Base-by-base conservation (phyloP, 2,329 filamentous ascomycete species). In the Dendrostoma leiphaemia region DNA sequence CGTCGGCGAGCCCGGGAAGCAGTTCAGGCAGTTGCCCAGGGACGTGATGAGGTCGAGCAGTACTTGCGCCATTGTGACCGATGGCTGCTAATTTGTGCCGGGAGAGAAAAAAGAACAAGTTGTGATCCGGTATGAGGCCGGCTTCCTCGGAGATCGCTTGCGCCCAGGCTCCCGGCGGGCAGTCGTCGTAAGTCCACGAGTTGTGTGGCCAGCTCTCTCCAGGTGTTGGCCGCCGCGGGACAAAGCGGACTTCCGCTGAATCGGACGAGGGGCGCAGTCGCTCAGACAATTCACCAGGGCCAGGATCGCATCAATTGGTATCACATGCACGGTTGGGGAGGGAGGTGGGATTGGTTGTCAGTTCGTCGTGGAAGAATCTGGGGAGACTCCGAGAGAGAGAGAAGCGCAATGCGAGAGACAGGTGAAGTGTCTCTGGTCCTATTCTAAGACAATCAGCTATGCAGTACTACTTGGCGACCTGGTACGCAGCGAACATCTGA, bases 11-110 rank as follows among this genome's bases (percentile, higher is more conserved):
- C 90, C 90, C 13, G 94, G 93, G 69, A 99, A 97, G 78, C 94
- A 99, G 72, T 88, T 93, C 73, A 97, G 86, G 79, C 93, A 97
- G 74, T 92, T 95, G 60, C 90, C 91, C 59, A 99, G 82, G 57
- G 91, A 95, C 72, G 94, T 96, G 62, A 97, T 77, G 32, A 96
- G 79, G 70, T 97, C 94, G 61, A 93, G 83, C 58, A 97, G 78
- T 68, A 95, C 87, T 71, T 91, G 88, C 67, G 89, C 84, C 90
- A 93, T 93, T 66, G 60, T 65, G 60, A 60, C 54, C 50, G 52
- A 19, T 21, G 21, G 41, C 15, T n/a, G n/a, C n/a, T n/a, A n/a
- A n/a, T n/a, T n/a, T n/a, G n/a, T n/a, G n/a, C n/a, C n/a, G n/a
- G n/a, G n/a, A n/a, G n/a, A n/a, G n/a, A n/a, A n/a, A n/a, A n/a